These are phyloP conservation scores for Cutaneotrichosporon curvatum DNA, from an alignment of 1,284 basidiomycete species.

Conservation along the genomic window DNA sequence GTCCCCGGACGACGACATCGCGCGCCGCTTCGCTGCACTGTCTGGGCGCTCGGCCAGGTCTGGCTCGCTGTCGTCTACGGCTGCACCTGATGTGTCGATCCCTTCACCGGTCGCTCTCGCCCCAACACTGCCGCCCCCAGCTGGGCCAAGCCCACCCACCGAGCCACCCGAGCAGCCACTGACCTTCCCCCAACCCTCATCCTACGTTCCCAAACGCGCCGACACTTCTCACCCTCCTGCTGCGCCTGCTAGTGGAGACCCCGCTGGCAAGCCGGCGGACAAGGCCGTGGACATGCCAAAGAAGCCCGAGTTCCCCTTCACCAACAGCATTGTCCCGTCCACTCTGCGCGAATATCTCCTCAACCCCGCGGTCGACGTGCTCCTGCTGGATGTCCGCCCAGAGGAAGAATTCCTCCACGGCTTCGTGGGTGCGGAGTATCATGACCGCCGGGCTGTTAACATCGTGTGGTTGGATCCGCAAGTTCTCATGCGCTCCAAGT, in stretches of 20 bases:
- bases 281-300: neutral
- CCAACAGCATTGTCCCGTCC: constrained; percentile 57
- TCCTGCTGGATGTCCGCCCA: constrained; percentile 76
- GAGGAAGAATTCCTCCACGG: constrained; percentile 68
- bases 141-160: too few species aligned
- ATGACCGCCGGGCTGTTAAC: constrained; percentile 21
- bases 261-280: neutral
- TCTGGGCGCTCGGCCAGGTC: too few species aligned
- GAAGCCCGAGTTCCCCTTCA: constrained; percentile 51
- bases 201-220: neutral
- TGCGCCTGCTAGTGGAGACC: neutral
- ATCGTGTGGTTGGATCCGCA: constrained; percentile 77
- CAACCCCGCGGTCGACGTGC: constrained; percentile 55
- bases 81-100: too few species aligned
- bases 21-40: too few species aligned
- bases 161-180: too few species aligned
- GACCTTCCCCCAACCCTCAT: neutral
- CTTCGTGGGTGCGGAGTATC: constrained; percentile 57
- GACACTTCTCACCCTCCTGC: neutral
- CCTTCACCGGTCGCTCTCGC: too few species aligned
- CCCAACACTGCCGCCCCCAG: too few species aligned
- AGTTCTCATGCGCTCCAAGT: constrained; percentile 63
- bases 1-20: neutral
- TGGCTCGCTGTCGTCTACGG: too few species aligned
- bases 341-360: constrained; percentile 58